These are phyloP conservation scores for Fraxinus pennsylvanica DNA, from an alignment of 257 asterid species.

Conservation along the genomic window DNA sequence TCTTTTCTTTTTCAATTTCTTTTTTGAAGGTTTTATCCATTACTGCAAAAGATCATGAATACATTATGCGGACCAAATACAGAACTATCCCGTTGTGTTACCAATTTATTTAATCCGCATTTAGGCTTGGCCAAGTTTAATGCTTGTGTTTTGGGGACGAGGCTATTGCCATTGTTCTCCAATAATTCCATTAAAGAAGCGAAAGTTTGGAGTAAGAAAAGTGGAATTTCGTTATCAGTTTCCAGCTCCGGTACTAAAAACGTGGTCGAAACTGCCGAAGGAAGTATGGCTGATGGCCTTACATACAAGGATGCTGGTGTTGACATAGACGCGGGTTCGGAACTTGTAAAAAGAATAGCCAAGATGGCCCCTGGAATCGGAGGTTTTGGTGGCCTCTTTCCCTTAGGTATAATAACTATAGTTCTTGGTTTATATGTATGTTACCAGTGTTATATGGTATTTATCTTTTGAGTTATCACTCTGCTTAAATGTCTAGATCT, in stretches of 20 bases:
- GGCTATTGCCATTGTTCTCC: slow-evolving; percentile 30
- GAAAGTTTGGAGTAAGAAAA: slow-evolving; percentile 29
- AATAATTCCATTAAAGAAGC: slow-evolving; percentile 24
- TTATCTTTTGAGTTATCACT: background rate
- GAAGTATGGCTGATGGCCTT: slow-evolving; percentile 42
- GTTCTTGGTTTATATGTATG: background rate
- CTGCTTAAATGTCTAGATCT: background rate
- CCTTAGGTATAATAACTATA: slow-evolving; percentile 55
- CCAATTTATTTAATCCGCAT: slow-evolving; percentile 24
- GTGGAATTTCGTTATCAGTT: slow-evolving; percentile 27
- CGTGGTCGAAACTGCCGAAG: slow-evolving; percentile 30
- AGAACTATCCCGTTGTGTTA: slow-evolving; percentile 29
- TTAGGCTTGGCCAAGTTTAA: slow-evolving; percentile 11
- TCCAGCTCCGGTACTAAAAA: slow-evolving; percentile 32
- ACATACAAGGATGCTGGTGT: slow-evolving; percentile 96
- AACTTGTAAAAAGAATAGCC: slow-evolving; percentile 86
- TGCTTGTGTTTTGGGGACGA: slow-evolving; percentile 10
- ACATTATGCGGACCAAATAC: slow-evolving; percentile 35
- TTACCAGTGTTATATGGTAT: too few relatives aligned
- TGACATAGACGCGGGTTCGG: slow-evolving; percentile 95
- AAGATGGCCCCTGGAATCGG: slow-evolving; percentile 98
- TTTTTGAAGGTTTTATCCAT: slow-evolving; percentile 22
- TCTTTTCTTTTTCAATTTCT: background rate
- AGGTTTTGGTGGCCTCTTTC: slow-evolving; percentile 97
- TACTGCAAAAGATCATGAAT: slow-evolving; percentile 30